Evolutionary conservation across 805 yeast species (phyloP).

Genomic region (Zygosaccharomyces gambellarensis): DNA sequence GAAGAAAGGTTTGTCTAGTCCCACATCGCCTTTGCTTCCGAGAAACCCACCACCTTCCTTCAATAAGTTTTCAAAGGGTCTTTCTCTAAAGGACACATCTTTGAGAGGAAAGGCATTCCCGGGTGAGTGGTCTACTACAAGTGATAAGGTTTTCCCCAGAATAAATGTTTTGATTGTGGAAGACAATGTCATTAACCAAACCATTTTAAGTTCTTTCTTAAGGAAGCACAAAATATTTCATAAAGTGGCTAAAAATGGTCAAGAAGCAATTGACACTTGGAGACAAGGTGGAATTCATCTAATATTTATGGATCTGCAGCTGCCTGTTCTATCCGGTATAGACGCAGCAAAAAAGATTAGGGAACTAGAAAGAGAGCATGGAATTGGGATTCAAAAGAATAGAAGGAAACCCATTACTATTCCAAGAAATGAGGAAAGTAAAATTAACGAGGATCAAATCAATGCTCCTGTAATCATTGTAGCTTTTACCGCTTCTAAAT

Average conservation of each 20-base stretch:
- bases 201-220: conserved; percentile 83
- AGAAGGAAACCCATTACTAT: conserved; percentile 14
- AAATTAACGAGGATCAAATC: not conserved
- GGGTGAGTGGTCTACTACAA: conserved; percentile 19
- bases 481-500: conserved; percentile 89
- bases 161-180: conserved; percentile 91
- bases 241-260: conserved; percentile 86
- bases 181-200: conserved; percentile 91
- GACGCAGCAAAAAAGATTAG: conserved; percentile 93
- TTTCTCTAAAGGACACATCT: not conserved
- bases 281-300: conserved; percentile 89
- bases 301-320: conserved; percentile 93
- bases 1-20: conserved; percentile 10
- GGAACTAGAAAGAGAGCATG: conserved; percentile 70
- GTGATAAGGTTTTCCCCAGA: conserved; percentile 71
- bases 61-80: not conserved
- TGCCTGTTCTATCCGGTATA: conserved; percentile 93
- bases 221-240: conserved; percentile 79
- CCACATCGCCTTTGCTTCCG: conserved; percentile 11
- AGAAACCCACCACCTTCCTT: conserved; percentile 6
- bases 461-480: conserved; percentile 96
- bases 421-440: not conserved
- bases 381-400: conserved; percentile 50
- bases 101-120: conserved; percentile 1
- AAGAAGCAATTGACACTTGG: conserved; percentile 94